Percentiles rank a stretch among this genome's conserved stretches.
phyloP scores from a whole-genome alignment of 495 filamentous ascomycete species.

The Xylaria intraflava region DNA sequence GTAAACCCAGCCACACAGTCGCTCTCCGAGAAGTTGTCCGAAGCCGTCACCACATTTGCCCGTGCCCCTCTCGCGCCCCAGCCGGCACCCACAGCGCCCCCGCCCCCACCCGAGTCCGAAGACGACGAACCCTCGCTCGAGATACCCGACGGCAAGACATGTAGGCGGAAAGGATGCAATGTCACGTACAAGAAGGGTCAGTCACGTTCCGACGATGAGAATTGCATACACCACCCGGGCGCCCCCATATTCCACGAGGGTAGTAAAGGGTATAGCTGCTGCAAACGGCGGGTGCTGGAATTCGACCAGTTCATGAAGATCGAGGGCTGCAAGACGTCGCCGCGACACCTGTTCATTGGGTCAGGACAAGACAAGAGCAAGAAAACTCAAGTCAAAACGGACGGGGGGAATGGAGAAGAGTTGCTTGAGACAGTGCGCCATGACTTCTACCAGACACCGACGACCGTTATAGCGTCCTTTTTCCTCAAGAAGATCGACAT shows the following conservation, averaged over 20 bases:
- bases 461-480: slow-evolving; percentile 79
- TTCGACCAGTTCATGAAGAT: slow-evolving; percentile 98
- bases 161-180: slow-evolving; percentile 71
- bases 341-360: slow-evolving; percentile 79
- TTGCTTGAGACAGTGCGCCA: slow-evolving; percentile 63
- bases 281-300: slow-evolving; percentile 88
- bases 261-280: slow-evolving; percentile 94
- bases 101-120: slow-evolving; percentile 71
- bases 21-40: slow-evolving; percentile 27
- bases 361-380: slow-evolving; percentile 56
- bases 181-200: slow-evolving; percentile 52
- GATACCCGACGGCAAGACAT: slow-evolving; percentile 65
- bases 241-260: slow-evolving; percentile 92
- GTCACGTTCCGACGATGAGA: slow-evolving; percentile 58
- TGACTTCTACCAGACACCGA: slow-evolving; percentile 92
- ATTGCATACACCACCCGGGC: slow-evolving; percentile 81
- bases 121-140: slow-evolving; percentile 70
- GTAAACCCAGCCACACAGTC: slow-evolving; percentile 26
- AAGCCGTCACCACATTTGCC: slow-evolving; percentile 37
- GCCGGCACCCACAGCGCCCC: slow-evolving; percentile 52
- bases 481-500: slow-evolving; percentile 98
- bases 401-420: slow-evolving; percentile 48
- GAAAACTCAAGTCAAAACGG: slow-evolving; percentile 33
- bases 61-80: slow-evolving; percentile 45
- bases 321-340: slow-evolving; percentile 77